Percentiles rank a stretch among this genome's conserved stretches.
Evolutionary conservation across 1,284 basidiomycete species (phyloP).

Genomic region (Erythrobasidium hasegawianum): DNA sequence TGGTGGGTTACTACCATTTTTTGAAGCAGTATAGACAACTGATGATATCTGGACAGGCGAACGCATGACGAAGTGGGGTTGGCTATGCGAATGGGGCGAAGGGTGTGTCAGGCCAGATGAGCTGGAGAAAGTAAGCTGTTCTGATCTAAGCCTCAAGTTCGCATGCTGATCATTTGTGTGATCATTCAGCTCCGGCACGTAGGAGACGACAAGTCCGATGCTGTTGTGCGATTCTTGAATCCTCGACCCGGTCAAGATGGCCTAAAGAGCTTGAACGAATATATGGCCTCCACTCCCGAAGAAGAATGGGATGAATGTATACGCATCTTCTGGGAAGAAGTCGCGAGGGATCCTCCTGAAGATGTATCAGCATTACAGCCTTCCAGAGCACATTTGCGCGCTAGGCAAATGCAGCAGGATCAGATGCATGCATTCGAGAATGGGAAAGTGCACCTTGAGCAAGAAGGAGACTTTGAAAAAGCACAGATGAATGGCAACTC

Average conservation of each 20-base stretch:
- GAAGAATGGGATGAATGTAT: constrained; percentile 29
- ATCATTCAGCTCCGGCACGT: constrained; percentile 35
- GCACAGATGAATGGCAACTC: constrained; percentile 14
- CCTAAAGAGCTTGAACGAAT: constrained; percentile 33
- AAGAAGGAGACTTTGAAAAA: background rate
- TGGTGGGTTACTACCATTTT: constrained; percentile 10
- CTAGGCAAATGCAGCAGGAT: background rate
- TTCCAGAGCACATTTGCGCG: background rate
- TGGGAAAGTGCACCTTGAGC: constrained; percentile 6
- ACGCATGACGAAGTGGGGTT: constrained; percentile 25
- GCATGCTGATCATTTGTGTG: no score
- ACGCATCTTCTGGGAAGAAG: constrained; percentile 37
- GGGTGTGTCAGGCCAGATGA: constrained; percentile 27
- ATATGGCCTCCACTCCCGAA: constrained; percentile 20
- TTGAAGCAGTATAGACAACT: background rate
- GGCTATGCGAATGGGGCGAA: constrained; percentile 29
- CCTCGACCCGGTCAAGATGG: constrained; percentile 38
- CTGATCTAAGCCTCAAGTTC: background rate
- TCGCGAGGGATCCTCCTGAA: constrained; percentile 36
- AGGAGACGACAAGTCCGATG: constrained; percentile 38
- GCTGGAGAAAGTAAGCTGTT: constrained; percentile 18
- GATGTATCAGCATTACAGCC: constrained; percentile 10
- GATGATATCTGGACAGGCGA: constrained; percentile 7
- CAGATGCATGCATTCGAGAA: background rate
- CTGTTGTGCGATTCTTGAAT: constrained; percentile 36